Evolutionary conservation across 106 monocot genomes (phyloP).

Genomic region (Posidonia australis): DNA sequence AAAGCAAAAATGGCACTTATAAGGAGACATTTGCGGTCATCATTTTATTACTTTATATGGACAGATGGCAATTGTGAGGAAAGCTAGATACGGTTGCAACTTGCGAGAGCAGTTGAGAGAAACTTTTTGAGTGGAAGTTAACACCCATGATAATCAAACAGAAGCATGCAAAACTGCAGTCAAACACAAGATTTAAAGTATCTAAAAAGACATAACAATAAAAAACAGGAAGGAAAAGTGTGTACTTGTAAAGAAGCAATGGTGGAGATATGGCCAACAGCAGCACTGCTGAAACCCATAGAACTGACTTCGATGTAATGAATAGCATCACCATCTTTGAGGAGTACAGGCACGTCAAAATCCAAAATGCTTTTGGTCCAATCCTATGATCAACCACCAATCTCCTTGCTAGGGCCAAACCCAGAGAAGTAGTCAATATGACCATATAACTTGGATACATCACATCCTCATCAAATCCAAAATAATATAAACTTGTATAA

Average conservation of each 20-base stretch:
- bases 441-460: slow-evolving; percentile 99
- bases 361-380: slow-evolving; percentile 85
- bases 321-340: slow-evolving; percentile 86
- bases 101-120: too few relatives aligned
- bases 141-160: too few relatives aligned
- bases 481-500: slow-evolving; percentile 73
- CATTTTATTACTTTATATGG: too few relatives aligned
- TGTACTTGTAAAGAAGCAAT: slow-evolving; percentile 92
- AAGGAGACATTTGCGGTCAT: too few relatives aligned
- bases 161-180: neutral
- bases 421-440: slow-evolving; percentile 62
- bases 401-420: slow-evolving; percentile 63
- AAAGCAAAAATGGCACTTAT: too few relatives aligned
- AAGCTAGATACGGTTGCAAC: too few relatives aligned
- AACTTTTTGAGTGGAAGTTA: too few relatives aligned
- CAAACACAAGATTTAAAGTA: neutral
- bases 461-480: slow-evolving; percentile 89
- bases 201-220: slow-evolving; percentile 7
- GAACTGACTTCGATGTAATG: slow-evolving; percentile 68
- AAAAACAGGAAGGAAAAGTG: neutral
- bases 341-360: slow-evolving; percentile 71
- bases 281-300: slow-evolving; percentile 77
- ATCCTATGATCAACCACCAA: slow-evolving; percentile 54
- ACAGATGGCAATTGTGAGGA: too few relatives aligned
- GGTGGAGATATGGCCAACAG: slow-evolving; percentile 89